Conservation (phyloP, 2,329 filamentous ascomycete genomes). For the Cercospora canescens region DNA sequence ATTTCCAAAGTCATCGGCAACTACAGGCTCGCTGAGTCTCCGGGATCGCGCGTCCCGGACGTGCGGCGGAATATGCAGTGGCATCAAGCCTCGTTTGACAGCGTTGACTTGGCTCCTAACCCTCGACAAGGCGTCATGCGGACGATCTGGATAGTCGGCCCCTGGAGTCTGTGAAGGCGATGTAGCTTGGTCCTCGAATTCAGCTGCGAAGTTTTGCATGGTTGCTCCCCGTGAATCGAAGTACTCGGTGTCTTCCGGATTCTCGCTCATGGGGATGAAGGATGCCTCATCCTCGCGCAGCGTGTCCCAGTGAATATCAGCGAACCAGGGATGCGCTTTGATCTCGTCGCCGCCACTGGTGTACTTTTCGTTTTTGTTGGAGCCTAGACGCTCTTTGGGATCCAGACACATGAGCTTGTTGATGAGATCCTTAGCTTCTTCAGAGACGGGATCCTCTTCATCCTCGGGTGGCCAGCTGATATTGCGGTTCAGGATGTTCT, state of each 20-base stretch:
- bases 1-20: conserved; percentile 88
- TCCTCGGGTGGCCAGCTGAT: conserved; percentile 91
- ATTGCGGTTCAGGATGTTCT: conserved; percentile 86
- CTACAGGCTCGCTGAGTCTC: conserved; percentile 85
- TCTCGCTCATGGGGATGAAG: conserved; percentile 88
- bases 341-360: conserved; percentile 88
- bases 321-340: conserved; percentile 84
- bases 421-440: conserved; percentile 90
- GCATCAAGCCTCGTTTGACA: conserved; percentile 89
- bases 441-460: conserved; percentile 72
- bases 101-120: conserved; percentile 82
- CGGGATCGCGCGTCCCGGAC: conserved; percentile 87
- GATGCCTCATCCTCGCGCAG: conserved; percentile 93
- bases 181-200: conserved; percentile 85
- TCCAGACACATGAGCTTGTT: conserved; percentile 87
- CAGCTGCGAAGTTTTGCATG: conserved; percentile 86
- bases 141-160: conserved; percentile 81
- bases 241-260: conserved; percentile 97
- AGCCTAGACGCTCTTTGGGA: conserved; percentile 76
- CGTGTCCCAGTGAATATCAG: conserved; percentile 82
- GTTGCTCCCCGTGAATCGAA: conserved; percentile 92
- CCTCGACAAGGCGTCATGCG: conserved; percentile 89
- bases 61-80: conserved; percentile 92
- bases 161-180: conserved; percentile 69
- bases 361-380: conserved; percentile 81